Percentiles rank a stretch among this genome's conserved stretches.
phyloP scores from a whole-genome alignment of 768 basidiomycete species.

The Pholiota microspora region DNA sequence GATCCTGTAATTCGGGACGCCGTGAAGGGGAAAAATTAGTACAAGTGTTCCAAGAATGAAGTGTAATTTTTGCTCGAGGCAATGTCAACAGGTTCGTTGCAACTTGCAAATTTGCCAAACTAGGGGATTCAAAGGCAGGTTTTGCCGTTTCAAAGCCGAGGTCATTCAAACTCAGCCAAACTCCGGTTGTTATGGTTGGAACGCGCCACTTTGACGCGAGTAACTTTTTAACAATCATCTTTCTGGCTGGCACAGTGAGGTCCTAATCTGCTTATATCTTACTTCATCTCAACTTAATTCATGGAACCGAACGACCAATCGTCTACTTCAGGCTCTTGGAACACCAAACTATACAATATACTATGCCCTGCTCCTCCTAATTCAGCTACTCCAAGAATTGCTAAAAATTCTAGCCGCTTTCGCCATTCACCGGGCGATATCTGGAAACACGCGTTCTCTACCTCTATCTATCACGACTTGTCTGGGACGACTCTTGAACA shows the following conservation, averaged over 20 bases:
- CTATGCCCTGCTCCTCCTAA: conserved; percentile 14
- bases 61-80: no score
- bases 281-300: background rate
- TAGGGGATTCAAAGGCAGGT: no score
- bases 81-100: no score
- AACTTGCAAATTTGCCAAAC: no score
- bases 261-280: background rate
- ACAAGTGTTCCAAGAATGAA: no score
- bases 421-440: conserved; percentile 20
- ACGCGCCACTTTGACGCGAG: no score
- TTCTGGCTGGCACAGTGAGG: conserved; percentile 1
- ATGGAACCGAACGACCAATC: background rate
- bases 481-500: conserved; percentile 4
- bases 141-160: background rate
- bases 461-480: conserved; percentile 24
- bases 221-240: background rate
- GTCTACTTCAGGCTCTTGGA: conserved; percentile 16
- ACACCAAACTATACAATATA: conserved; percentile 13
- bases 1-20: conserved; percentile 33
- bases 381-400: background rate
- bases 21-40: conserved; percentile 11
- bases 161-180: background rate
- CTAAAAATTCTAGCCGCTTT: conserved; percentile 11
- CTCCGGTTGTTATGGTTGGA: background rate
- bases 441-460: conserved; percentile 22